Evolutionary conservation across 768 basidiomycete genomes (phyloP), one percentile per base, ranked within the genome.

Genomic region (Dendrothele bispora): DNA sequence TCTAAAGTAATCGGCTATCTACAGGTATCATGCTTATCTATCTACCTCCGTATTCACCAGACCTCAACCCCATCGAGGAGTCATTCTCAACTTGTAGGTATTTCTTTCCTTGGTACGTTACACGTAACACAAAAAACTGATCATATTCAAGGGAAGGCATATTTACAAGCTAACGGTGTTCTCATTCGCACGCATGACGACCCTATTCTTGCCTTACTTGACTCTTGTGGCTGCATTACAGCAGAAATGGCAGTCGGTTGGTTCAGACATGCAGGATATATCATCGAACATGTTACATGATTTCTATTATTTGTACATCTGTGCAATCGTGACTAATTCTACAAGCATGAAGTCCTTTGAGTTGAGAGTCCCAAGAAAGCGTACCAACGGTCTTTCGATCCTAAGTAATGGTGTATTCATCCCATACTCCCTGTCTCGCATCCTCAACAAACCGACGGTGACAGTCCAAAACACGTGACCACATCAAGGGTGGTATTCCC

Each of bases 1-100:
- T n/a, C n/a, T n/a, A n/a, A n/a, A n/a, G n/a, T n/a, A n/a, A n/a
- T n/a, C n/a, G n/a, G n/a, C n/a, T n/a, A n/a, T n/a, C n/a, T n/a
- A 34, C 47, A 35, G 61, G 61, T 8, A 52, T 51, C 26, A 32
- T 62, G 5, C 37, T 68, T 0, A 3, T 62, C 3, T 69, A 51
- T 47, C 52, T 68, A 1, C 67, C 65, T 4, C 54, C 65, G 1
- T 70, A 69, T 50, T 71, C 69, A 2, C 69, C 61, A 3, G 65
- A 70, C 42, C 54, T 69, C 22, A 69, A 65, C 37, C 67, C 65
- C 2, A 69, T 70, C 46, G 63, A 69, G 47, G 67, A 68, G 43
- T 58, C 54, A 3, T 69, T 67, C 36, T 55, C 51, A 35, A 28
- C 45, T n/a, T n/a, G n/a, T n/a, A n/a, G n/a, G n/a, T n/a, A n/a